Percentiles rank a stretch among this genome's conserved stretches.
Conservation (phyloP, 2,329 filamentous ascomycete genomes). For the Diaporthe batatas region DNA sequence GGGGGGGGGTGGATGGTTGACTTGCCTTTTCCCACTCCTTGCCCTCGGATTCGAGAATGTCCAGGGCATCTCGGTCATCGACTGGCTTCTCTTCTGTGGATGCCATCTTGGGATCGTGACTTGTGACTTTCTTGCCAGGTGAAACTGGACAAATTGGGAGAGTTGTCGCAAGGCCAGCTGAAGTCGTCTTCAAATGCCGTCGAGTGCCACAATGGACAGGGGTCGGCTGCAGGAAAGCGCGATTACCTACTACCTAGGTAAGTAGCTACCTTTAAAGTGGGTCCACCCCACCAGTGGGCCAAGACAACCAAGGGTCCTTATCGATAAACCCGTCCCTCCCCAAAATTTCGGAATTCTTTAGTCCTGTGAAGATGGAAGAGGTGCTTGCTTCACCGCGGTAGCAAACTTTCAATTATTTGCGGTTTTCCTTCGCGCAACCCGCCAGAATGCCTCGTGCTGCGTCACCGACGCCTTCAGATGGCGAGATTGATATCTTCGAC, state of each 20-base stretch:
- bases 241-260: neutral
- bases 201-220: conserved; percentile 8
- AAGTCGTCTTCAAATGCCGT: conserved; percentile 19
- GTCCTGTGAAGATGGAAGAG: neutral
- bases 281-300: conserved; percentile 8
- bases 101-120: conserved; percentile 43
- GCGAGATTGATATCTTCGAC: conserved; percentile 89
- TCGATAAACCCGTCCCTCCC: conserved; percentile 26
- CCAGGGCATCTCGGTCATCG: conserved; percentile 73
- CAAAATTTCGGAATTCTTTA: conserved; percentile 26
- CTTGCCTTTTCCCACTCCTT: conserved; percentile 91
- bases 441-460: conserved; percentile 77
- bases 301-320: conserved; percentile 8
- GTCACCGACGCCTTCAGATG: conserved; percentile 89
- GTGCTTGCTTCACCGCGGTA: too few species aligned
- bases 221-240: conserved; percentile 12
- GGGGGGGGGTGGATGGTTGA: neutral
- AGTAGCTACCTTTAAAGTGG: conserved; percentile 23
- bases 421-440: neutral
- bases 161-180: conserved; percentile 36
- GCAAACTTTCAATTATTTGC: neutral
- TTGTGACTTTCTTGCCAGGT: conserved; percentile 41
- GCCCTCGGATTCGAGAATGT: conserved; percentile 84
- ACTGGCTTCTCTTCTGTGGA: conserved; percentile 68
- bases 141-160: conserved; percentile 12